Percentiles rank a stretch among this genome's conserved stretches.
Conservation (phyloP, 73 alveolate genomes). For the Stentor coeruleus region DNA sequence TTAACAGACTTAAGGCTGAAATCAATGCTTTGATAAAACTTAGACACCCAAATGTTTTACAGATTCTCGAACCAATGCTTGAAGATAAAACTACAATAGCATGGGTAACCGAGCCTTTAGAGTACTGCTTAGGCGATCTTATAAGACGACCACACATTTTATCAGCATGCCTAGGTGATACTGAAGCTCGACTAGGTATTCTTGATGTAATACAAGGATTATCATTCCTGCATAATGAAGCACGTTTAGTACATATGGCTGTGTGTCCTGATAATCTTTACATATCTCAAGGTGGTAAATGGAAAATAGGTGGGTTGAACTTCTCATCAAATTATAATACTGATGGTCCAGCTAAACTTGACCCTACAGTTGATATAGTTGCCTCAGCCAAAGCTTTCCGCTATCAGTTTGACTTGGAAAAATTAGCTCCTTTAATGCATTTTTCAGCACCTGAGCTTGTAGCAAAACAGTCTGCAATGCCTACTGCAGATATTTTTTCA, state of each 20-base stretch:
- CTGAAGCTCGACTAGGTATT: slow-evolving; percentile 82
- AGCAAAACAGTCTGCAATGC: neutral
- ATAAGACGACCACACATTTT: slow-evolving; percentile 16
- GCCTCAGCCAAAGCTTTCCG: slow-evolving; percentile 23
- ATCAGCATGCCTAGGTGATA: slow-evolving; percentile 45
- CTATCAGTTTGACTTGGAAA: neutral
- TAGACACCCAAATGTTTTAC: slow-evolving; percentile 79
- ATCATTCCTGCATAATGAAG: slow-evolving; percentile 88
- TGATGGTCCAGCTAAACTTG: slow-evolving; percentile 44
- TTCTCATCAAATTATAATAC: slow-evolving; percentile 56
- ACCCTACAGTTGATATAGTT: slow-evolving; percentile 26
- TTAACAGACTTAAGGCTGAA: slow-evolving; percentile 64
- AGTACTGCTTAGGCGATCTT: slow-evolving; percentile 33
- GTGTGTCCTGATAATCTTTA: slow-evolving; percentile 86
- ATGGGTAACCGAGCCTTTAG: slow-evolving; percentile 84
- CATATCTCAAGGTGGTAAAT: slow-evolving; percentile 77
- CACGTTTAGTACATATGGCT: slow-evolving; percentile 76
- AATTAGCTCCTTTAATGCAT: slow-evolving; percentile 67
- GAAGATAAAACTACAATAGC: slow-evolving; percentile 80
- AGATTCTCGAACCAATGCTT: slow-evolving; percentile 68
- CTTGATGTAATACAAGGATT: slow-evolving; percentile 84
- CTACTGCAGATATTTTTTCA: slow-evolving; percentile 1
- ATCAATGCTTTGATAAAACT: slow-evolving; percentile 62
- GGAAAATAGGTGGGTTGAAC: slow-evolving; percentile 78
- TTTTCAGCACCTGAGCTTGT: slow-evolving; percentile 83